These are phyloP conservation scores for Alternaria conjuncta DNA, from an alignment of 2,329 filamentous ascomycete genomes.

Conservation along the genomic window DNA sequence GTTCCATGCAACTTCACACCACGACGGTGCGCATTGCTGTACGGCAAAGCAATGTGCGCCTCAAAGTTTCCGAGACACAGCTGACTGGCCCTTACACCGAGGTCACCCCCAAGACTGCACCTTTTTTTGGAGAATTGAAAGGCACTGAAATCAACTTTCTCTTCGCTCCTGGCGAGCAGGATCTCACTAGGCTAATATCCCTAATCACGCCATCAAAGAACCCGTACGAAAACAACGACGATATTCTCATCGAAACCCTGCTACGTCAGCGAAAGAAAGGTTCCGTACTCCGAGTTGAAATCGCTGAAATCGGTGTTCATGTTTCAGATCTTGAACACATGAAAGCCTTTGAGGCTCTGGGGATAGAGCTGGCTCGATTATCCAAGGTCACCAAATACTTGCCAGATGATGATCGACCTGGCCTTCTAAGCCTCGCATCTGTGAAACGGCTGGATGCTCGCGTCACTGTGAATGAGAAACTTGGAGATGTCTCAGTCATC, in stretches of 20 bases:
- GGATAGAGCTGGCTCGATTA: constrained; percentile 79
- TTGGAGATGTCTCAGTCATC: constrained; percentile 65
- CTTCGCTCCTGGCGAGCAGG: constrained; percentile 73
- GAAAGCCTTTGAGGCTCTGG: constrained; percentile 71
- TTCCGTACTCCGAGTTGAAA: constrained; percentile 73
- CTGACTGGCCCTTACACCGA: constrained; percentile 73
- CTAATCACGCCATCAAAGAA: constrained; percentile 91
- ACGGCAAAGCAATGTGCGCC: constrained; percentile 72
- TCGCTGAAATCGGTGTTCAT: constrained; percentile 69
- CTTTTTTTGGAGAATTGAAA: constrained; percentile 67
- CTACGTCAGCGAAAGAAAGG: constrained; percentile 86
- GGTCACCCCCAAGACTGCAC: constrained; percentile 61
- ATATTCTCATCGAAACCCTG: constrained; percentile 92
- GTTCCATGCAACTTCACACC: constrained; percentile 75
- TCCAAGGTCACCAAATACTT: constrained; percentile 92
- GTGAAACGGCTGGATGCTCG: constrained; percentile 68
- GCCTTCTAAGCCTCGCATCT: constrained; percentile 75
- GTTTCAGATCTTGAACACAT: constrained; percentile 71
- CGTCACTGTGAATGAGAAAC: constrained; percentile 69
- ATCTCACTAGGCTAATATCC: constrained; percentile 81
- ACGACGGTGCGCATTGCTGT: constrained; percentile 83
- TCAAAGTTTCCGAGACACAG: constrained; percentile 78
- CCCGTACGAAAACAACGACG: constrained; percentile 86
- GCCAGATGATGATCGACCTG: constrained; percentile 92
- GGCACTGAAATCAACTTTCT: constrained; percentile 75